Conservation (phyloP, 2,329 filamentous ascomycete genomes). For the Fusarium brevicatenulatum region DNA sequence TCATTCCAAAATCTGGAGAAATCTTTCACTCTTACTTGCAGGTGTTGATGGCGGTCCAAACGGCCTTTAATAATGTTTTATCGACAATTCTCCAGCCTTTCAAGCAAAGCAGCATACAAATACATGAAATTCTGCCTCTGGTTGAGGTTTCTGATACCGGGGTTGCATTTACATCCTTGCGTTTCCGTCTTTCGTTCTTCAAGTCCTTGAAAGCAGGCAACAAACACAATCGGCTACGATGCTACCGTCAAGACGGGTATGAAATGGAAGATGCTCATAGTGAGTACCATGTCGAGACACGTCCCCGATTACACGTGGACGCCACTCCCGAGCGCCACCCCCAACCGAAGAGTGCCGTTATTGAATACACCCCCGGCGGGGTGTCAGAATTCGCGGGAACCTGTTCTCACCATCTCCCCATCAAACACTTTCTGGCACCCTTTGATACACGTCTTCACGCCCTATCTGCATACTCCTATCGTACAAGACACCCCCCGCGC, state of each 20-base stretch:
- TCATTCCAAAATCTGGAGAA: fast-evolving
- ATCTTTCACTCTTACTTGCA: not conserved
- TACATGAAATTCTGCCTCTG: fast-evolving
- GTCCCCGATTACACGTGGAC: not conserved
- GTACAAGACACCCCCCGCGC: not conserved
- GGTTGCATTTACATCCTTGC: not conserved
- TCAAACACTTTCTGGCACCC: not conserved
- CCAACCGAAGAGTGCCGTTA: too few species aligned
- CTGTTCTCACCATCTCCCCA: not conserved
- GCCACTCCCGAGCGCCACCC: not conserved
- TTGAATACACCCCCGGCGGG: not conserved
- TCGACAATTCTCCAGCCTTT: not conserved
- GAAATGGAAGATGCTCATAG: not conserved
- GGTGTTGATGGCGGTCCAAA: not conserved
- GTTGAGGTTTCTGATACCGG: not conserved
- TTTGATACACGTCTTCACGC: not conserved
- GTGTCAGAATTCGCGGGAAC: not conserved
- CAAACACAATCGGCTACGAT: not conserved
- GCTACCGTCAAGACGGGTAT: not conserved
- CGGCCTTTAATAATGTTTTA: fast-evolving
- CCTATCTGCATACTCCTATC: not conserved
- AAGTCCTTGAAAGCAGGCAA: fast-evolving
- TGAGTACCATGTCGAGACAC: not conserved
- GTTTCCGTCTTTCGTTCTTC: not conserved
- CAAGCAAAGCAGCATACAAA: not conserved